Base-by-base conservation (phyloP, 176 grass and related monocot genomes). In the Eragrostis curvula region DNA sequence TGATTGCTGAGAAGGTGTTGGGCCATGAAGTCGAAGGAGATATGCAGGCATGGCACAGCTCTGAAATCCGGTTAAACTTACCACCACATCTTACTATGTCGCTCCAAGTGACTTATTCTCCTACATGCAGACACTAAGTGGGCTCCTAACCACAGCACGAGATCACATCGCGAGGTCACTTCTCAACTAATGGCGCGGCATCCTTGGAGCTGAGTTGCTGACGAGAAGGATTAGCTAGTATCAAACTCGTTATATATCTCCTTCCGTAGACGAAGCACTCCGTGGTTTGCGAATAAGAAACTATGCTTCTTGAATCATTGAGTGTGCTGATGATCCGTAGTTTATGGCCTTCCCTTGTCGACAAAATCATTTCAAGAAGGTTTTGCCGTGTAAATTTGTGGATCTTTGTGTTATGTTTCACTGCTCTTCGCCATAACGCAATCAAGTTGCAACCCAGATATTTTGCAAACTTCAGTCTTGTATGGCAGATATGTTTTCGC, bases 81-180 rank as follows among this genome's bases (percentile, higher is more conserved):
- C 57, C 68, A 16, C 55, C n/a, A n/a, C n/a, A n/a, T n/a, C n/a
- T 68, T 2, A 36, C 32, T 36, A 36, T 44, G 11, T 32, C 75
- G 17, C n/a, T 81, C 66, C 40, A 70, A 51, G 41, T 76, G 48
- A 84, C 59, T 16, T 36, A 68, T 75, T 81, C 18, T 40, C 80
- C 52, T 48, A 41, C 12, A 45, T 86, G 74, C 77, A 96, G 93
- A 88, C 88, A 27, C 75, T 92, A 73, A 71, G 82, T 71, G 79
- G 84, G 71, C 87, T 90, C n/a, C 75, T 96, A 39, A 90, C 87
- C 10, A 85, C 74, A 77, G 93, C 93, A 86, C 81, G 71, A 78
- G 85, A 88, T 12, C 93, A 96, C 83, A 86, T 96, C 2, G 83
- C 88, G 47, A 92, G 93, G 72, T 95, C 93, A 86, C 90, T 90